Evolutionary conservation across 2,329 filamentous ascomycete species (phyloP).

Genomic region (Pyrenophora graminea): DNA sequence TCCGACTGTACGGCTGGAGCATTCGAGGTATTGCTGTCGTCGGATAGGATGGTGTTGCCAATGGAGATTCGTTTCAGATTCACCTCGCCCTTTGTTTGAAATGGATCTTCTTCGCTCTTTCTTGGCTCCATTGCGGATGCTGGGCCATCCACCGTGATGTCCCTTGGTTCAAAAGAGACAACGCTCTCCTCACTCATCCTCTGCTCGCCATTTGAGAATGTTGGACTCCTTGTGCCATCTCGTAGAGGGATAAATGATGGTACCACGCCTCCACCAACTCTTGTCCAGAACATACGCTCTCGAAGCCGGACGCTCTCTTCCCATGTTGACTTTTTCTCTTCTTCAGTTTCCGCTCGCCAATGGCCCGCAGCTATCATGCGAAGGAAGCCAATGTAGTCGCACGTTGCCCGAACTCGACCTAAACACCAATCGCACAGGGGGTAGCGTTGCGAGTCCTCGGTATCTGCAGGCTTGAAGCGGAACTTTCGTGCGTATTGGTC

Average conservation of each 20-base stretch:
- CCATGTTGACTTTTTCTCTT: conserved; percentile 87
- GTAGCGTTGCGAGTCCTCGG: conserved; percentile 83
- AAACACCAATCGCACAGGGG: conserved; percentile 90
- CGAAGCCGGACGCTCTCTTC: conserved; percentile 88
- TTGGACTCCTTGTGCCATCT: conserved; percentile 40
- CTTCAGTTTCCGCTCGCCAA: conserved; percentile 80
- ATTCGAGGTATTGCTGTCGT: not conserved
- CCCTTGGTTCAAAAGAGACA: conserved; percentile 27
- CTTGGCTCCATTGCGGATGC: conserved; percentile 7
- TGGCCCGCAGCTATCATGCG: conserved; percentile 91
- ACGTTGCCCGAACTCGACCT: conserved; percentile 79
- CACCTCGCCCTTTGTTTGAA: conserved; percentile 30
- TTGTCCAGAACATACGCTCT: conserved; percentile 96
- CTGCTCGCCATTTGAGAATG: conserved; percentile 28
- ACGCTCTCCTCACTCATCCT: conserved; percentile 39
- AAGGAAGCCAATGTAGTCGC: conserved; percentile 90
- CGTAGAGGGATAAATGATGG: conserved; percentile 58
- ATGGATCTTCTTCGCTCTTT: conserved; percentile 43
- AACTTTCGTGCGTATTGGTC: conserved; percentile 75
- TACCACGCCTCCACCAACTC: conserved; percentile 88
- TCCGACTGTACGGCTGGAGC: conserved; percentile 4
- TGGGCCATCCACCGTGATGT: conserved; percentile 20
- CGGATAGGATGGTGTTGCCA: conserved; percentile 43
- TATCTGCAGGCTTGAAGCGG: conserved; percentile 86
- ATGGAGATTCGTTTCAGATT: conserved; percentile 44